Conservation (phyloP, 1,139 yeast species). For the Geotrichum fermentans region DNA sequence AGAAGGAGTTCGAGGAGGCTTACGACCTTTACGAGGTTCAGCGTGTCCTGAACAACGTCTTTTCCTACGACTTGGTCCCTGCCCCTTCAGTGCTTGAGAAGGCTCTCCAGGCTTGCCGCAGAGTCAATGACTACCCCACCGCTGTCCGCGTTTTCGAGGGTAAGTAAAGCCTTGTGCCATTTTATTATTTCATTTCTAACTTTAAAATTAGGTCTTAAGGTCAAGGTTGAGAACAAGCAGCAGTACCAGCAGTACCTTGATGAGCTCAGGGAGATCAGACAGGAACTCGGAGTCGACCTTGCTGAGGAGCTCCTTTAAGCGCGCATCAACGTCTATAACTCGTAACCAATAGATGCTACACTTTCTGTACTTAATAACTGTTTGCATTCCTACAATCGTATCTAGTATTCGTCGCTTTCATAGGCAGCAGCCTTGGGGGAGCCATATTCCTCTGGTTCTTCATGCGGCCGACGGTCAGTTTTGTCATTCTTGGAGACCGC, state of each 20-base stretch:
- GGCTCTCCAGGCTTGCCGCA: constrained; percentile 96
- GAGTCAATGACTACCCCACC: constrained; percentile 97
- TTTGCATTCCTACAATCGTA: not conserved
- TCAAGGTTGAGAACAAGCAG: constrained; percentile 88
- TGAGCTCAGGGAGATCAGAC: constrained; percentile 85
- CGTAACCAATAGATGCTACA: not conserved
- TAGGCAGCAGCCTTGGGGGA: constrained; percentile 2
- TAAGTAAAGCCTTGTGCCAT: constrained; percentile 9
- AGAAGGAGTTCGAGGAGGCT: constrained; percentile 95
- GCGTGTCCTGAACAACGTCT: constrained; percentile 90
- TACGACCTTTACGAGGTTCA: constrained; percentile 97
- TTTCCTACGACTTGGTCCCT: constrained; percentile 97
- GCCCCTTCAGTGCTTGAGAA: constrained; percentile 94
- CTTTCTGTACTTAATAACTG: not conserved
- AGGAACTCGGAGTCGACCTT: constrained; percentile 87
- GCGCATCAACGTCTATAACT: not conserved
- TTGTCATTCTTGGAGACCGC: constrained; percentile 61
- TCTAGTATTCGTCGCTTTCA: constrained; percentile 13
- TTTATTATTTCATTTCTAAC: not conserved
- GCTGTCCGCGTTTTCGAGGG: constrained; percentile 97
- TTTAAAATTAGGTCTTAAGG: constrained; percentile 55
- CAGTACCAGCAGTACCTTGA: constrained; percentile 95
- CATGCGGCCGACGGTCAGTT: not conserved
- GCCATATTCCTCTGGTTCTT: constrained; percentile 6
- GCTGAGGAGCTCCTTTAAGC: constrained; percentile 74